Evolutionary conservation across 2,329 filamentous ascomycete species (phyloP).

Genomic region (Beauveria varroae): DNA sequence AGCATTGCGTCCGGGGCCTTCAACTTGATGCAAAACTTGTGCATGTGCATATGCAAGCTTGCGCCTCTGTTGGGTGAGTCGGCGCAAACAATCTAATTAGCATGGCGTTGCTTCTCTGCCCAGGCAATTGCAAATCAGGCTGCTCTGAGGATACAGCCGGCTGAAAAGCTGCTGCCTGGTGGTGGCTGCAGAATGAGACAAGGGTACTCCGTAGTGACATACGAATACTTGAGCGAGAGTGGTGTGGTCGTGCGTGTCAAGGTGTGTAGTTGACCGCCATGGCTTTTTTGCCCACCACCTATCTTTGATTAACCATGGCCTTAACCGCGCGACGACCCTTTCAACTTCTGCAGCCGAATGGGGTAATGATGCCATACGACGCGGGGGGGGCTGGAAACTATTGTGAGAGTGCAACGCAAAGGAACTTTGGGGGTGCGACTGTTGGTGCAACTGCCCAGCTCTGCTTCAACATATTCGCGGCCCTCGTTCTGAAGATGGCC

Average conservation of each 20-base stretch:
- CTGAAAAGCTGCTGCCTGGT: no score
- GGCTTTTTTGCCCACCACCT: no score
- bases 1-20: neutral
- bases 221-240: no score
- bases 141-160: no score
- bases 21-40: neutral
- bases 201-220: no score
- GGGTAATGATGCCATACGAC: neutral
- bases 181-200: no score
- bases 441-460: neutral
- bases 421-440: neutral
- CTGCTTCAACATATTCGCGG: neutral
- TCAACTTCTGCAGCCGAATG: neutral
- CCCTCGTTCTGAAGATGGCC: no score
- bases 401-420: neutral
- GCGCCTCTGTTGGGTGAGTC: neutral
- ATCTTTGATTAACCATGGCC: neutral
- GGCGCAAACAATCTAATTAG: neutral
- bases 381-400: neutral
- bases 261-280: neutral
- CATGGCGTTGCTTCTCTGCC: neutral
- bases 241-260: no score
- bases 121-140: neutral
- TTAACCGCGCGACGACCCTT: neutral
- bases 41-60: constrained; percentile 6